Conservation (phyloP, 2,329 filamentous ascomycete genomes). For the Zasmidium citrigriseum region DNA sequence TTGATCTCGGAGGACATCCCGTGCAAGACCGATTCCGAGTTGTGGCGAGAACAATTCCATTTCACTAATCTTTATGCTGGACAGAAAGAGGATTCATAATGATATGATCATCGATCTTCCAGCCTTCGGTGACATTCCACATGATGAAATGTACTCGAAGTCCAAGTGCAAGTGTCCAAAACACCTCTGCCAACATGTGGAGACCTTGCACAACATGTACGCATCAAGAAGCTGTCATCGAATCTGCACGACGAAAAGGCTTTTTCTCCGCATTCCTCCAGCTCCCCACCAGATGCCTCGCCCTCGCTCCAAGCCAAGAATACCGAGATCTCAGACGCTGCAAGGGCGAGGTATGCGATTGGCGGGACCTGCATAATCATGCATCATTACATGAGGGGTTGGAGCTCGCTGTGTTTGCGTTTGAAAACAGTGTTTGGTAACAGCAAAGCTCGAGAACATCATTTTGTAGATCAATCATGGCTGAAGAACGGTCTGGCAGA, state of each 20-base stretch:
- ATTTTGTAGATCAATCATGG: not conserved
- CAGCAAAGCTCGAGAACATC: not conserved
- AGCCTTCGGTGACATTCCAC: too few species aligned
- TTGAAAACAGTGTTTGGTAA: slow-evolving; percentile 1
- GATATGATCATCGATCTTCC: too few species aligned
- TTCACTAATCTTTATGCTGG: too few species aligned
- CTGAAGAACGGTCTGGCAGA: not conserved
- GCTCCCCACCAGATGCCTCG: not conserved
- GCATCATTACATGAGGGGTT: not conserved
- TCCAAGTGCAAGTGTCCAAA: too few species aligned
- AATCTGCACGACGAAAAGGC: not conserved
- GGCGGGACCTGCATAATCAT: not conserved
- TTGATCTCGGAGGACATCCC: not conserved
- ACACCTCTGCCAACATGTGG: not conserved
- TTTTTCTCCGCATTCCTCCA: not conserved
- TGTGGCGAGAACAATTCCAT: too few species aligned
- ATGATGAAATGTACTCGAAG: too few species aligned
- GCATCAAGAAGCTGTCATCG: not conserved
- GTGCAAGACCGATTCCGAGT: not conserved
- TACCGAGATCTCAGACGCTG: slow-evolving; percentile 1
- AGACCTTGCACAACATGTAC: not conserved
- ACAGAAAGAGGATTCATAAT: too few species aligned
- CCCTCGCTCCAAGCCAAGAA: not conserved
- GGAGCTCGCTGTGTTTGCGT: not conserved
- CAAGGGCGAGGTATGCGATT: not conserved